Conservation (phyloP, 371 early-diverging fungal genomes). For the Ordospora colligata region DNA sequence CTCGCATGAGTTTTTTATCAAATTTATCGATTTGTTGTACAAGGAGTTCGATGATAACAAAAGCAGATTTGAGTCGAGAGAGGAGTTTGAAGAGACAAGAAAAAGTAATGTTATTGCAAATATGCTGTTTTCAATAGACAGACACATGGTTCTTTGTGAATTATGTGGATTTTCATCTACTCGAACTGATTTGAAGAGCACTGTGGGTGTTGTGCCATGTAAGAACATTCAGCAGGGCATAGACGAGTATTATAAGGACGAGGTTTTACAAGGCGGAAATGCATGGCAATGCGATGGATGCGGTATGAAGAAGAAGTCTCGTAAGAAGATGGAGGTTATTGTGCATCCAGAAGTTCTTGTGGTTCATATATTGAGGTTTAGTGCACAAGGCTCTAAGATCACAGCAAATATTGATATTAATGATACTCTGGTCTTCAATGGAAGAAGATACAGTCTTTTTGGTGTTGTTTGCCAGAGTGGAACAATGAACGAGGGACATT, state of each 20-base stretch:
- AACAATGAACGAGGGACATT: slow-evolving; percentile 44
- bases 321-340: slow-evolving; percentile 20
- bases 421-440: slow-evolving; percentile 12
- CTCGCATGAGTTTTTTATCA: slow-evolving; percentile 48
- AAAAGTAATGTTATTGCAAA: slow-evolving; percentile 26
- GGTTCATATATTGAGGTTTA: slow-evolving; percentile 47
- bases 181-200: neutral
- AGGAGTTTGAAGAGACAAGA: slow-evolving; percentile 13
- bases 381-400: slow-evolving; percentile 26
- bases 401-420: slow-evolving; percentile 23
- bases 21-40: slow-evolving; percentile 30
- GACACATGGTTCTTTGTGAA: slow-evolving; percentile 25
- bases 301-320: neutral
- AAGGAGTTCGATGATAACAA: slow-evolving; percentile 26
- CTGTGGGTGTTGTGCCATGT: slow-evolving; percentile 26
- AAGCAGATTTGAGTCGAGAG: neutral
- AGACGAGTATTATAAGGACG: slow-evolving; percentile 17
- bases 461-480: slow-evolving; percentile 53
- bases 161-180: slow-evolving; percentile 8
- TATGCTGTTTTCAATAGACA: slow-evolving; percentile 21
- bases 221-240: slow-evolving; percentile 22
- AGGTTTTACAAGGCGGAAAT: slow-evolving; percentile 4
- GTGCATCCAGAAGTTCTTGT: slow-evolving; percentile 41
- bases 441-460: slow-evolving; percentile 26
- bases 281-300: slow-evolving; percentile 44